Conservation (phyloP, 2,329 filamentous ascomycete species). For the Sclerotinia spermophila region DNA sequence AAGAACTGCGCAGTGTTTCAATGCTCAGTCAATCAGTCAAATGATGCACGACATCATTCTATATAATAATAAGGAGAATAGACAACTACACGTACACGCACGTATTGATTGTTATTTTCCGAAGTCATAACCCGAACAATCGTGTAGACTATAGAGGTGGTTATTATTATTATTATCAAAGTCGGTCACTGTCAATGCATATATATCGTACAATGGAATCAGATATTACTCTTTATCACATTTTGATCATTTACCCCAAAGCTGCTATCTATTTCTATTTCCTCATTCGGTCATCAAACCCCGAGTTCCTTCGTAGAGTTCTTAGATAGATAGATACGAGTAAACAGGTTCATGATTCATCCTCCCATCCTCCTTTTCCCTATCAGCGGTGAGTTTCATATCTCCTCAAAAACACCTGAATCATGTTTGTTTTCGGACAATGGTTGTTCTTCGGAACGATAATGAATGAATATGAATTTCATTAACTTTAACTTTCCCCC, state of each 20-base stretch:
- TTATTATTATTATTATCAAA: no score
- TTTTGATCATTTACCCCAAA: no score
- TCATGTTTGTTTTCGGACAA: background rate
- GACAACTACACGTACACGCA: background rate
- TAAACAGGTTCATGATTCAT: background rate
- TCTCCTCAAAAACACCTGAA: background rate
- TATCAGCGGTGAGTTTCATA: constrained; percentile 2
- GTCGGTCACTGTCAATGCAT: no score
- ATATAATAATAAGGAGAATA: background rate
- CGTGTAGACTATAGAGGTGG: no score
- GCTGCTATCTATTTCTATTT: no score
- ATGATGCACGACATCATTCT: background rate
- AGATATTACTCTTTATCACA: background rate
- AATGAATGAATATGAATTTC: no score
- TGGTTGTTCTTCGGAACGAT: background rate
- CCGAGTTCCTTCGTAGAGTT: background rate
- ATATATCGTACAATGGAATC: background rate
- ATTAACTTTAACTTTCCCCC: no score
- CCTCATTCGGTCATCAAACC: background rate
- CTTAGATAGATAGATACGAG: no score
- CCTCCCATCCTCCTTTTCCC: background rate
- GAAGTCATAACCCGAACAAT: background rate
- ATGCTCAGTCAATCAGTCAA: background rate
- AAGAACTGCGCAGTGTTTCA: background rate
- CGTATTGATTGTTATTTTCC: background rate